Base-by-base conservation (phyloP, 352 stramenopile genomes). In the Phytophthora lateralis region DNA sequence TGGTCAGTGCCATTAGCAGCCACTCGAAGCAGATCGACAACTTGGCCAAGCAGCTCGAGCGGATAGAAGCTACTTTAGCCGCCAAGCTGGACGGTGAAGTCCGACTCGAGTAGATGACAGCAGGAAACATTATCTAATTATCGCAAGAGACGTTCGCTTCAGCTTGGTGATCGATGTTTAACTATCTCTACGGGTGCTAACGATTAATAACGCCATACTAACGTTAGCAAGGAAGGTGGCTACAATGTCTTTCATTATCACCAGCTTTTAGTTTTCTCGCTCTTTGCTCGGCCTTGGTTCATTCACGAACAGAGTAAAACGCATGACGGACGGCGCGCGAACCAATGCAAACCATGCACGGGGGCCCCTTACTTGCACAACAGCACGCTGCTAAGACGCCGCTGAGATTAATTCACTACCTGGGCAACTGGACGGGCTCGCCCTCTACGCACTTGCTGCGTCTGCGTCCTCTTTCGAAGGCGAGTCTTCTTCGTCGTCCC, bases 11-110 rank as follows among this genome's bases (percentile, higher is more conserved):
- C 15, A 89, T 95, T 55, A 76, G 51, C 55, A 80, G 66, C 26
- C 83, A 95, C 60, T 88, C 82, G 14, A 85, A 92, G 58, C 83
- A 95, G 72, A 93, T 93, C 48, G 76, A 76, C 63, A 75, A 88
- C 39, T 62, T 95, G 24, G 78, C 85, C 35, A 90, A 93, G 69
- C 84, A 95, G 39, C 70, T 95, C 44, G 80, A 90, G 60, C 69
- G 82, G 30, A 93, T 95, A 75, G 85, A 95, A 66, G 75, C 59
- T 34, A 88, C 81, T 24, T 63, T 92, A 18, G 69, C 78, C 9
- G 71, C 72, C 42, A 92, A 90, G 55, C 66, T 91, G 32, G 80
- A 59, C 54, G 32, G 44, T 11, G 48, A 47, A 60, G 27, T 15
- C 17, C 42, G 15, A 54, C 55, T 47, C 12, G 50, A 62, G 14